A percentile compares a stretch with the other conserved stretches of the same genome.
These are phyloP conservation scores for Phytophthora pisi DNA, from an alignment of 352 stramenopile species.

Conservation along the genomic window DNA sequence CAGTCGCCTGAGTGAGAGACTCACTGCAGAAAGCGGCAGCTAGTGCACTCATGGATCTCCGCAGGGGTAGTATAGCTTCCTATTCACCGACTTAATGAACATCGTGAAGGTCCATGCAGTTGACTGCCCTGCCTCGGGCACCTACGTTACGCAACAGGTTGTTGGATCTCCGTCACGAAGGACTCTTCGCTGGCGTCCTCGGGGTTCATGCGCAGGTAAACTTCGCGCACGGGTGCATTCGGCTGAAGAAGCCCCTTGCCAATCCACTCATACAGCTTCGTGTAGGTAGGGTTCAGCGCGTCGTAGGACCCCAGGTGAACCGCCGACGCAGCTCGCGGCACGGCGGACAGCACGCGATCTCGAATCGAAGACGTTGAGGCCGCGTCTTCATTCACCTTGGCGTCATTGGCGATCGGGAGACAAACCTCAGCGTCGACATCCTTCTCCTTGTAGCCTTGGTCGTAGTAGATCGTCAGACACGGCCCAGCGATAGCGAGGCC, in stretches of 20 bases:
- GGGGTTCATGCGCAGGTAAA: slow-evolving; percentile 40
- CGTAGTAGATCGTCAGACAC: slow-evolving; percentile 49
- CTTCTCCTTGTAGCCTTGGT: slow-evolving; percentile 45
- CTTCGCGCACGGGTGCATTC: slow-evolving; percentile 37
- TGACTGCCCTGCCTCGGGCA: no score
- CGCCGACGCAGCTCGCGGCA: slow-evolving; percentile 28
- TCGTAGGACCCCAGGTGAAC: slow-evolving; percentile 45
- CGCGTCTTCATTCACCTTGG: slow-evolving; percentile 15
- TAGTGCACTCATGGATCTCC: no score
- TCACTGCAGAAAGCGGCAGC: background rate
- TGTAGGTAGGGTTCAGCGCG: slow-evolving; percentile 30
- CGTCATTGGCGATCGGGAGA: slow-evolving; percentile 37
- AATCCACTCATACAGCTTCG: slow-evolving; percentile 42
- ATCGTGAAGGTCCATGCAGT: no score
- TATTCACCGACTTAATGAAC: no score
- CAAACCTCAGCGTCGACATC: slow-evolving; percentile 57
- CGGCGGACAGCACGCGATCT: slow-evolving; percentile 20
- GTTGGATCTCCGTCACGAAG: slow-evolving; percentile 41
- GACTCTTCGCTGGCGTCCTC: slow-evolving; percentile 30
- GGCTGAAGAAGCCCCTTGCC: slow-evolving; percentile 27
- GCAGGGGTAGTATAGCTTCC: no score
- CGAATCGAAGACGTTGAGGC: slow-evolving; percentile 17
- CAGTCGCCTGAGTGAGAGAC: slow-evolving; percentile 22
- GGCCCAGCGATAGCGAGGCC: slow-evolving; percentile 25
- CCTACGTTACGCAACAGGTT: slow-evolving; percentile 17